phyloP scores from a whole-genome alignment of 768 basidiomycete species.

The Harrya chromipes region DNA sequence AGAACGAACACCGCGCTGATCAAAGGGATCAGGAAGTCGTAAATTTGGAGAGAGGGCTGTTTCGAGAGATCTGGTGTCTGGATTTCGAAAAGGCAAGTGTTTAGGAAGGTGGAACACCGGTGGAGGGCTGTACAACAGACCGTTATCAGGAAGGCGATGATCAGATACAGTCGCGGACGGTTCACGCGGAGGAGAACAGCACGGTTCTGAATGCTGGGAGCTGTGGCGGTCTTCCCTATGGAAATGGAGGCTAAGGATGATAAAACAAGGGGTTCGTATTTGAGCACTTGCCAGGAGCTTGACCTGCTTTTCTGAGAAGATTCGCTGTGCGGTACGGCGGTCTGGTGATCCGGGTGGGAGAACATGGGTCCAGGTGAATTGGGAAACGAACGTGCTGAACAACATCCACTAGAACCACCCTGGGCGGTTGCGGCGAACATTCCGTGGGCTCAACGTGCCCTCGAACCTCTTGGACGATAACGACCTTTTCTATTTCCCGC shows the following conservation, averaged over 20 bases:
- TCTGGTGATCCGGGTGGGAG: constrained; percentile 32
- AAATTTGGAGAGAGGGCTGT: constrained; percentile 33
- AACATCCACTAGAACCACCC: background rate
- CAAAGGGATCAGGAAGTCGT: constrained; percentile 31
- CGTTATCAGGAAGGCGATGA: constrained; percentile 34
- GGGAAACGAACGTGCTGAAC: constrained; percentile 22
- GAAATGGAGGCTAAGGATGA: constrained; percentile 16
- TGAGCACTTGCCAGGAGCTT: constrained; percentile 28
- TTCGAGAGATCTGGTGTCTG: constrained; percentile 33
- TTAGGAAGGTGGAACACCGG: constrained; percentile 25
- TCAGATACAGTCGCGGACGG: constrained; percentile 25
- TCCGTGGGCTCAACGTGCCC: constrained; percentile 14
- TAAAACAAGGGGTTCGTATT: constrained; percentile 18
- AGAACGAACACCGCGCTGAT: constrained; percentile 37
- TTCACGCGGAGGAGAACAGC: constrained; percentile 21
- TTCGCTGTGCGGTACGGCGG: constrained; percentile 26
- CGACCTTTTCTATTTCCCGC: constrained; percentile 1
- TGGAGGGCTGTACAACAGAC: constrained; percentile 22
- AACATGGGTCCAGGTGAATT: constrained; percentile 21
- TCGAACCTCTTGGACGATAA: background rate
- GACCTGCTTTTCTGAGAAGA: constrained; percentile 22
- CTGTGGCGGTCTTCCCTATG: constrained; percentile 29
- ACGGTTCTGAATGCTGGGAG: constrained; percentile 20
- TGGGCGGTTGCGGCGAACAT: constrained; percentile 10
- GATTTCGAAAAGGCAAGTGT: constrained; percentile 28